Percentiles rank a stretch among this genome's conserved stretches.
Evolutionary conservation across 331 rosid species (phyloP).

Genomic region (Malus hybrid): DNA sequence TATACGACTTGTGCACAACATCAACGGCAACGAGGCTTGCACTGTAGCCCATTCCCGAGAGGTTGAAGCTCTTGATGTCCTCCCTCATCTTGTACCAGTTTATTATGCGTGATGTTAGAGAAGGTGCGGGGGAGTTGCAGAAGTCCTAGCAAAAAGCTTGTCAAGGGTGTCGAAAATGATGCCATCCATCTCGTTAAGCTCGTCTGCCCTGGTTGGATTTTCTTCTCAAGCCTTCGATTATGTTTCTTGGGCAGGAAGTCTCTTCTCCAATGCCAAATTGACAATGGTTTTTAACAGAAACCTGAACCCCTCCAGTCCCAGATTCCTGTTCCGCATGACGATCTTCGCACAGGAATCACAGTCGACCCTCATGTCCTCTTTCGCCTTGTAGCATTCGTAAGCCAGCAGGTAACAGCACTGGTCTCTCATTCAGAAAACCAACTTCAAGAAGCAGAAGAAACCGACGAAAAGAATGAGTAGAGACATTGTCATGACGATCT

Average conservation of each 20-base stretch:
- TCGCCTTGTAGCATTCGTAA: conserved; percentile 11
- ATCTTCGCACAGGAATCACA: neutral
- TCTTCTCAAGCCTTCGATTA: conserved; percentile 17
- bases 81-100: conserved; percentile 22
- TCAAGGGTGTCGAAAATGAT: conserved; percentile 21
- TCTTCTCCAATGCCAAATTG: conserved; percentile 34
- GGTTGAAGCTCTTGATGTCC: conserved; percentile 28
- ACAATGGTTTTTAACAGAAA: conserved; percentile 12
- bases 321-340: conserved; percentile 15
- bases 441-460: neutral
- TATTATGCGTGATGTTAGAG: conserved; percentile 22
- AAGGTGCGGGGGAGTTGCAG: conserved; percentile 21
- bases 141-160: conserved; percentile 15
- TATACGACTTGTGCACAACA: conserved; percentile 15
- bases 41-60: conserved; percentile 44
- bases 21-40: conserved; percentile 29
- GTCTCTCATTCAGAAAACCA: neutral
- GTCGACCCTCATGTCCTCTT: conserved; percentile 4
- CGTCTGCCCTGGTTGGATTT: conserved; percentile 1
- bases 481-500: neutral
- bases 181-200: conserved; percentile 21
- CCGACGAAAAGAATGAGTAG: neutral
- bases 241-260: conserved; percentile 26
- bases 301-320: conserved; percentile 12
- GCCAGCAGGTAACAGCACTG: conserved; percentile 12